Base-by-base conservation (phyloP, 495 filamentous ascomycete genomes). In the Polyplosphaeria fusca region DNA sequence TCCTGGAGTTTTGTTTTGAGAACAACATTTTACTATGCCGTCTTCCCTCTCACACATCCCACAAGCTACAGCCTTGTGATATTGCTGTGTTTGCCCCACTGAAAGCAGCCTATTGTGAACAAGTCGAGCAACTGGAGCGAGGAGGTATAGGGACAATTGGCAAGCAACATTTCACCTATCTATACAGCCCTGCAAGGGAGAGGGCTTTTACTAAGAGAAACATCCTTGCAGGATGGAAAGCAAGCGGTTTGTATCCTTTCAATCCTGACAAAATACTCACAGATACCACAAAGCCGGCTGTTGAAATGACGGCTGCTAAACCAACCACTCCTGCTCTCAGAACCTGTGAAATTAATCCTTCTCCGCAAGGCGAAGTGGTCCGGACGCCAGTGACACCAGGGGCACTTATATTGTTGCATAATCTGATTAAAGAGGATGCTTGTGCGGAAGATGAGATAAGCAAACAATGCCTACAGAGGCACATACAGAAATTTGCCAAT, bases 401-500 rank as follows among this genome's bases (percentile, higher is more conserved):
- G 46, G 46, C 24, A 18, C 27, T 49, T 49, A 49, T 25, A 49
- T 49, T 49, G 19, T 49, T 49, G 27, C 19, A 49, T 49, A 49
- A 49, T 27, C 27, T 49, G 22, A 49, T 49, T 37, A 49, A 49
- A 49, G 18, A 42, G 20, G 39, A 42, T 42, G 20, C 39, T 19
- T 47, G 26, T 47, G 18, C 18, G 26, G 22, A n/a, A 35, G 46
- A 49, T 49, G 22, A 49, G 46, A 49, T 49, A 37, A 49, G 46
- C 19, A 49, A 49, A 49, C 19, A 49, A 25, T 22, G 19, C 28
- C 27, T 49, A 49, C 22, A 49, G 27, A 37, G 27, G 27, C 19
- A 49, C 19, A 49, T 49, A 49, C 19, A 49, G 27, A 49, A 49
- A 49, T 49, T 49, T 49, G 27, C 46, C 19, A 49, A 49, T 37